A percentile compares a stretch with the other conserved stretches of the same genome.
phyloP scores from a whole-genome alignment of 345 rosid species.

The Physaria fendleri region DNA sequence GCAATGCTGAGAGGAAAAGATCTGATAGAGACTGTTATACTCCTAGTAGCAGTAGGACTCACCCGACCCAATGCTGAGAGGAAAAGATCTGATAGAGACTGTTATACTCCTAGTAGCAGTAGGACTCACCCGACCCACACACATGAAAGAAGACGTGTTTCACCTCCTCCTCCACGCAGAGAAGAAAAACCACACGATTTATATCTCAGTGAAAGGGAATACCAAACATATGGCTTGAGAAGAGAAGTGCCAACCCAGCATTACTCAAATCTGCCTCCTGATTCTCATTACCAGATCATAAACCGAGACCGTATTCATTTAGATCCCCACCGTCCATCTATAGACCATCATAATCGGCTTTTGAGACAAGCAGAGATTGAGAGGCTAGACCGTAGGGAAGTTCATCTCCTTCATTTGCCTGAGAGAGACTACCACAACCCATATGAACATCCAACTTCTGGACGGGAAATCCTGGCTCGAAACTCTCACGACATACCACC shows the following conservation, averaged over 20 bases:
- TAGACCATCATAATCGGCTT: constrained; percentile 38
- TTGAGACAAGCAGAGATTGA: constrained; percentile 33
- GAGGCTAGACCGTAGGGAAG: constrained; percentile 36
- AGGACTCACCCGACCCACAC: background rate
- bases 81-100: constrained; percentile 34
- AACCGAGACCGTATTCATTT: constrained; percentile 15
- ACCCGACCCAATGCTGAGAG: constrained; percentile 26
- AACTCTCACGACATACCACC: constrained; percentile 15
- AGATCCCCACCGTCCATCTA: constrained; percentile 35
- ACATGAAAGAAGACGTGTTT: constrained; percentile 17
- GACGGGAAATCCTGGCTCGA: constrained; percentile 31
- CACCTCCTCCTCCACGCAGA: constrained; percentile 41
- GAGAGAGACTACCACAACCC: constrained; percentile 41
- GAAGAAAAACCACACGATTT: constrained; percentile 45
- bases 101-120: constrained; percentile 23
- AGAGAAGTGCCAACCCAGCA: constrained; percentile 36
- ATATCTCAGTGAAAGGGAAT: constrained; percentile 60
- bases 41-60: constrained; percentile 19
- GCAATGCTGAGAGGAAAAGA: constrained; percentile 34
- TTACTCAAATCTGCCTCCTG: constrained; percentile 8
- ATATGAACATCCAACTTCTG: constrained; percentile 36
- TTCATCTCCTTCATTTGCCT: constrained; percentile 23
- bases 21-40: constrained; percentile 30
- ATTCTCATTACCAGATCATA: constrained; percentile 14
- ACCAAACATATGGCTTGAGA: constrained; percentile 63